Percentiles rank a stretch among this genome's conserved stretches.
These are phyloP conservation scores for Claviceps fusiformis DNA, from an alignment of 2,329 filamentous ascomycete species.

Conservation along the genomic window DNA sequence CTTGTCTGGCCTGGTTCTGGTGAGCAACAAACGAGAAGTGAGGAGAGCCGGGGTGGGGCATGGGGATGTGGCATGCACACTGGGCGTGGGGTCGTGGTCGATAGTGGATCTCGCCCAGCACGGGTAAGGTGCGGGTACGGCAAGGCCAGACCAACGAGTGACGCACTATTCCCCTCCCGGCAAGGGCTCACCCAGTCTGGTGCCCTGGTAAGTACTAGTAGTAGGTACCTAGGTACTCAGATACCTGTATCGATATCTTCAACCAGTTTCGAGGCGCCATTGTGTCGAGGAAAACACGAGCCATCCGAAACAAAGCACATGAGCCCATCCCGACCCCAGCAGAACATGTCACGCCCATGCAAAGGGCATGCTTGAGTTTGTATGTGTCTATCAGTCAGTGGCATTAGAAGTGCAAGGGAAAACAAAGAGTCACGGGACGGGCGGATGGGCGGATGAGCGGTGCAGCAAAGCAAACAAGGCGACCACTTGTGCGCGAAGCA, in stretches of 20 bases:
- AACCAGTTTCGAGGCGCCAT: too few relatives aligned
- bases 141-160: slow-evolving; percentile 1
- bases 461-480: background rate
- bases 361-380: too few relatives aligned
- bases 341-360: too few relatives aligned
- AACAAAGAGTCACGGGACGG: background rate
- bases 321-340: too few relatives aligned
- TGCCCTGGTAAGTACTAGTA: too few relatives aligned
- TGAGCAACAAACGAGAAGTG: background rate
- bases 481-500: background rate
- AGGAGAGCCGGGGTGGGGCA: background rate
- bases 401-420: background rate
- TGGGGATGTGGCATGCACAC: background rate
- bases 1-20: too few relatives aligned
- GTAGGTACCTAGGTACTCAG: too few relatives aligned
- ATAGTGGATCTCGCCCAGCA: background rate
- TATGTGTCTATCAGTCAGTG: too few relatives aligned
- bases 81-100: background rate
- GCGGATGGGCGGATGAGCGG: too few relatives aligned
- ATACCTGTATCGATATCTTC: too few relatives aligned
- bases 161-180: background rate
- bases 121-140: slow-evolving; percentile 6
- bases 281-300: too few relatives aligned
- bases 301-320: too few relatives aligned
- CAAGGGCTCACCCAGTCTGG: background rate